Conservation (phyloP, 1,139 yeast genomes). For the Yamadazyma epiphylla region DNA sequence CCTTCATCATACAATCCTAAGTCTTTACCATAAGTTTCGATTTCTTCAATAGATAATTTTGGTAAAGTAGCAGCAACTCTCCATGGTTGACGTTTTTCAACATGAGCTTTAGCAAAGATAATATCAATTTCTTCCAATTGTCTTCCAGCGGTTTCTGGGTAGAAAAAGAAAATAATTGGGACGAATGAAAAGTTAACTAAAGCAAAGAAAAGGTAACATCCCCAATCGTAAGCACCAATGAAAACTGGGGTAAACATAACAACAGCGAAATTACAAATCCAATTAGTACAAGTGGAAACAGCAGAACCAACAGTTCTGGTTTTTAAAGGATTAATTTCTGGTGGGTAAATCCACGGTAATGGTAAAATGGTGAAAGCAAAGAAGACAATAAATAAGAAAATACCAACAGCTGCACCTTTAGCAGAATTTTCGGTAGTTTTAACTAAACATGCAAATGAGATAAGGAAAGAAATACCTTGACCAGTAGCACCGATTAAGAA, state of each 20-base stretch:
- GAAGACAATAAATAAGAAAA: slow-evolving; percentile 50
- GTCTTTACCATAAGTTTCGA: slow-evolving; percentile 45
- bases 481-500: slow-evolving; percentile 49
- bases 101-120: slow-evolving; percentile 42
- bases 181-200: slow-evolving; percentile 33
- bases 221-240: slow-evolving; percentile 36
- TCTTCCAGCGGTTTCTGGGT: slow-evolving; percentile 49
- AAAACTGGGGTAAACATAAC: slow-evolving; percentile 48
- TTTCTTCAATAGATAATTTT: slow-evolving; percentile 38
- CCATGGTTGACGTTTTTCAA: slow-evolving; percentile 45
- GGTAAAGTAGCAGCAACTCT: slow-evolving; percentile 52
- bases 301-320: slow-evolving; percentile 58
- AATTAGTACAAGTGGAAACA: slow-evolving; percentile 45
- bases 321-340: slow-evolving; percentile 61
- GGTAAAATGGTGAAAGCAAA: slow-evolving; percentile 58
- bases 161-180: slow-evolving; percentile 43
- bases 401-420: slow-evolving; percentile 50
- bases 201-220: slow-evolving; percentile 44
- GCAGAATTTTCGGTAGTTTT: slow-evolving; percentile 28
- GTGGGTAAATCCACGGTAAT: slow-evolving; percentile 58
- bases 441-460: slow-evolving; percentile 42
- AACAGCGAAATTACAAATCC: slow-evolving; percentile 45
- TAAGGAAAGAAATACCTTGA: slow-evolving; percentile 37
- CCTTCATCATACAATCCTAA: slow-evolving; percentile 47
- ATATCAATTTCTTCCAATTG: slow-evolving; percentile 46